Conservation (phyloP, 331 rosid genomes). For the Prunus yedoensis region DNA sequence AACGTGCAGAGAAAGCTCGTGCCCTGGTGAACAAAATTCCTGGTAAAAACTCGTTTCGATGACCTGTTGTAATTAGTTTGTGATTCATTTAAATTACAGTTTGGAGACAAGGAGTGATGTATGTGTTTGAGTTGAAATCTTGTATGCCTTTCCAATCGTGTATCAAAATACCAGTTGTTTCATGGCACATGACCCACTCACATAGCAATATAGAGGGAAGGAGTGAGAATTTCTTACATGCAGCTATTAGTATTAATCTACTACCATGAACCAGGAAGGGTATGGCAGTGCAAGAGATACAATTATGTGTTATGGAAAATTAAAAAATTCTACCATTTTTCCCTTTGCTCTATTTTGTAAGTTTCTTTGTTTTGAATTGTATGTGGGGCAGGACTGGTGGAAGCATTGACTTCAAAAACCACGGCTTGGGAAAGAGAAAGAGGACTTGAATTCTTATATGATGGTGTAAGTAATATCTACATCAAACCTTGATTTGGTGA, state of each 20-base stretch:
- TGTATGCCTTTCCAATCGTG: not conserved
- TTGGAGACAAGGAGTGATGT: not conserved
- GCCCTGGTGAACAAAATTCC: constrained; percentile 60
- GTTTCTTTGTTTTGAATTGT: not conserved
- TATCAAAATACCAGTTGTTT: not conserved
- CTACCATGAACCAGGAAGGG: not conserved
- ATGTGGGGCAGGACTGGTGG: constrained; percentile 57
- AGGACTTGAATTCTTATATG: constrained; percentile 55
- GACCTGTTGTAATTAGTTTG: not conserved
- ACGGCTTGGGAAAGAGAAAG: constrained; percentile 69
- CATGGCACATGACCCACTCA: not conserved
- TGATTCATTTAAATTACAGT: not conserved
- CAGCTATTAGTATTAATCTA: not conserved
- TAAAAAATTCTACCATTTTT: no score
- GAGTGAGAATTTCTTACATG: not conserved
- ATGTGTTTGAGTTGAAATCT: constrained; percentile 1
- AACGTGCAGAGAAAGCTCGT: constrained; percentile 79
- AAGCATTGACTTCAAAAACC: constrained; percentile 55
- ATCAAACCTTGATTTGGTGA: not conserved
- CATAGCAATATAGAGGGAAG: not conserved
- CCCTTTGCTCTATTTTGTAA: not conserved
- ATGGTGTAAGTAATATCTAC: constrained; percentile 51
- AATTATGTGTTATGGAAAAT: no score
- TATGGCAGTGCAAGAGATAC: not conserved
- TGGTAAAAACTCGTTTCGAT: constrained; percentile 28